Conservation (phyloP, 495 filamentous ascomycete genomes). For the Aspergillus bertholletiae region DNA sequence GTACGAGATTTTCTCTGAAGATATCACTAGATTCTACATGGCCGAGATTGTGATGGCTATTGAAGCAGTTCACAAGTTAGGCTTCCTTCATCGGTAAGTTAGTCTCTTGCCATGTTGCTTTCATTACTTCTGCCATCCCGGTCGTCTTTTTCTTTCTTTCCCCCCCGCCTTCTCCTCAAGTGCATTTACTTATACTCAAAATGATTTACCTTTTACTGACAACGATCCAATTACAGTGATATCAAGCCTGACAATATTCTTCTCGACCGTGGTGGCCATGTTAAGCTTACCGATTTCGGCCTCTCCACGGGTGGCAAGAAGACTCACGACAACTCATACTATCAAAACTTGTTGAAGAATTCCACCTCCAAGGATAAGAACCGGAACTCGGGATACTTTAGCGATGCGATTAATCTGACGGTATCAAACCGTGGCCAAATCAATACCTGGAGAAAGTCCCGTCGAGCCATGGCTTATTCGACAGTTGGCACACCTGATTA, state of each 20-base stretch:
- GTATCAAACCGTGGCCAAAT: conserved; percentile 95
- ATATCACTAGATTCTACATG: conserved; percentile 99
- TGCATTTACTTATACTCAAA: too few species aligned
- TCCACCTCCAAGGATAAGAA: conserved; percentile 66
- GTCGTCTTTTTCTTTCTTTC: background rate
- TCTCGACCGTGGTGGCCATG: conserved; percentile 89
- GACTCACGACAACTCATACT: conserved; percentile 96
- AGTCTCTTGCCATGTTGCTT: background rate
- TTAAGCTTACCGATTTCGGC: conserved; percentile 98
- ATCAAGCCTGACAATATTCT: conserved; percentile 99
- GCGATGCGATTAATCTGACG: conserved; percentile 97
- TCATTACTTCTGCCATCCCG: background rate
- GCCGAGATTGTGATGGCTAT: conserved; percentile 96
- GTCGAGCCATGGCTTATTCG: conserved; percentile 92
- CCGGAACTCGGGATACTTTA: conserved; percentile 81
- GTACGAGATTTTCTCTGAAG: conserved; percentile 98
- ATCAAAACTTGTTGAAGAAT: conserved; percentile 89
- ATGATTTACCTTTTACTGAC: too few species aligned
- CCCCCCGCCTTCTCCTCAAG: background rate
- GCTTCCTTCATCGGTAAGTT: conserved; percentile 94
- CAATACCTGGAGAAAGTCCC: conserved; percentile 97
- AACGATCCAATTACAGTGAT: conserved; percentile 61
- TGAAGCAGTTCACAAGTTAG: conserved; percentile 94
- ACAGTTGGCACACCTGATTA: conserved; percentile 98
- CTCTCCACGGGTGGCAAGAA: conserved; percentile 97